These are phyloP conservation scores for Exophiala aquamarina DNA, from an alignment of 2,329 filamentous ascomycete genomes.

Conservation along the genomic window DNA sequence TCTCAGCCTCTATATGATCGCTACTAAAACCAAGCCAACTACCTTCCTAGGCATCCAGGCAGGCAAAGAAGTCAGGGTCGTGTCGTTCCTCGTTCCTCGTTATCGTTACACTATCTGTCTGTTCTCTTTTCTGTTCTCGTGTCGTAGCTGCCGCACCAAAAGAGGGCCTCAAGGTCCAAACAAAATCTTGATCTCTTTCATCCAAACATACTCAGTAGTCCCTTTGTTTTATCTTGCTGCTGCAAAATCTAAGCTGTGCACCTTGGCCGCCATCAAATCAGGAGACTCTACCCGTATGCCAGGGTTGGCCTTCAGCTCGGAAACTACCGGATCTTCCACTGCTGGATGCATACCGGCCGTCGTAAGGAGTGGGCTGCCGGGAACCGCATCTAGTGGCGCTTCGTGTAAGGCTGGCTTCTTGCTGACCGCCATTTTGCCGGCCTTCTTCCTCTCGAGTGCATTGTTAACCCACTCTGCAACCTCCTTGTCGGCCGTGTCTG, in stretches of 20 bases:
- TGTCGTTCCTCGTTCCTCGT: conserved; percentile 11
- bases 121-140: background rate
- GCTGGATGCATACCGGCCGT: conserved; percentile 5
- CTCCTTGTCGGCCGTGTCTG: conserved; percentile 68
- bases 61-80: no score
- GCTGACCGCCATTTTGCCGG: conserved; percentile 54
- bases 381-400: conserved; percentile 74
- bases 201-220: background rate
- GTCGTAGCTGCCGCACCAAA: no score
- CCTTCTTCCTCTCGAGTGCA: conserved; percentile 66
- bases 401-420: conserved; percentile 82
- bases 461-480: conserved; percentile 81
- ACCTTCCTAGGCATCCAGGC: no score
- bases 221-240: conserved; percentile 1
- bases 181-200: no score
- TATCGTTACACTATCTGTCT: conserved; percentile 19
- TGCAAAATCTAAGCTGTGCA: conserved; percentile 28
- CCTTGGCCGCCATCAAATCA: conserved; percentile 23
- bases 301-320: conserved; percentile 19
- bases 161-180: no score
- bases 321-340: conserved; percentile 1
- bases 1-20: no score
- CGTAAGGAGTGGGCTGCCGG: conserved; percentile 33
- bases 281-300: conserved; percentile 24
- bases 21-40: no score